Evolutionary conservation across 2,329 filamentous ascomycete genomes (phyloP).

Genomic region (Fusarium tricinctum): DNA sequence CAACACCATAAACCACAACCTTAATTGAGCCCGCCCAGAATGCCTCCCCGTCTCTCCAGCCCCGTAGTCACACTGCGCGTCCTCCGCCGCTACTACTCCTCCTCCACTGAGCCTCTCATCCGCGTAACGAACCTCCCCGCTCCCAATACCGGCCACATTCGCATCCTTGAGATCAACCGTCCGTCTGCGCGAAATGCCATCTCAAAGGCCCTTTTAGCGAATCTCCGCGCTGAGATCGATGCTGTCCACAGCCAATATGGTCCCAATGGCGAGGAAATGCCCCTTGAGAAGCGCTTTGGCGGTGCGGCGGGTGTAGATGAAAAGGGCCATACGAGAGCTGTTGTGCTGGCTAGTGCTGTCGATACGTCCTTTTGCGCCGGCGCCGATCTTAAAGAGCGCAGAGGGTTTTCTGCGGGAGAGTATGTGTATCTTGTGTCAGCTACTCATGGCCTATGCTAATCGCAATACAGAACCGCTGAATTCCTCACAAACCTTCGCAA

Average conservation of each 20-base stretch:
- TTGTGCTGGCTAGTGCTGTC: constrained; percentile 88
- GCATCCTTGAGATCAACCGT: constrained; percentile 88
- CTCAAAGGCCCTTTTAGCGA: constrained; percentile 80
- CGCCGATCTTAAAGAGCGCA: constrained; percentile 91
- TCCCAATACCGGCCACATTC: constrained; percentile 84
- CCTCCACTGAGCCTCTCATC: constrained; percentile 68
- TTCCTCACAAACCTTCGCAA: constrained; percentile 84
- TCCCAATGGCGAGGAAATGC: constrained; percentile 65
- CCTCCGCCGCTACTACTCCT: constrained; percentile 58
- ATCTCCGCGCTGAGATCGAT: constrained; percentile 80
- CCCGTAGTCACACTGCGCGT: constrained; percentile 39
- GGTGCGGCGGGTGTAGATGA: constrained; percentile 60
- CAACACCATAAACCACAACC: not conserved
- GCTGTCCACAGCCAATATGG: constrained; percentile 76
- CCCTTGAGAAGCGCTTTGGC: constrained; percentile 58
- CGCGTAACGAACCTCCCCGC: constrained; percentile 82
- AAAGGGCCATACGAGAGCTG: constrained; percentile 76
- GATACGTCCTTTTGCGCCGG: constrained; percentile 93
- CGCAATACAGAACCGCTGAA: constrained; percentile 72
- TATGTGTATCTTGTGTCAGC: constrained; percentile 59
- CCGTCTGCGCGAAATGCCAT: constrained; percentile 91
- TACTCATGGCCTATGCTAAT: constrained; percentile 7
- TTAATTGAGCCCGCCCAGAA: constrained; percentile 33
- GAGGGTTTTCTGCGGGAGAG: constrained; percentile 82
- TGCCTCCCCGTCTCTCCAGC: constrained; percentile 53